phyloP scores from a whole-genome alignment of 495 filamentous ascomycete species.

The Jackrogersella multiformis region DNA sequence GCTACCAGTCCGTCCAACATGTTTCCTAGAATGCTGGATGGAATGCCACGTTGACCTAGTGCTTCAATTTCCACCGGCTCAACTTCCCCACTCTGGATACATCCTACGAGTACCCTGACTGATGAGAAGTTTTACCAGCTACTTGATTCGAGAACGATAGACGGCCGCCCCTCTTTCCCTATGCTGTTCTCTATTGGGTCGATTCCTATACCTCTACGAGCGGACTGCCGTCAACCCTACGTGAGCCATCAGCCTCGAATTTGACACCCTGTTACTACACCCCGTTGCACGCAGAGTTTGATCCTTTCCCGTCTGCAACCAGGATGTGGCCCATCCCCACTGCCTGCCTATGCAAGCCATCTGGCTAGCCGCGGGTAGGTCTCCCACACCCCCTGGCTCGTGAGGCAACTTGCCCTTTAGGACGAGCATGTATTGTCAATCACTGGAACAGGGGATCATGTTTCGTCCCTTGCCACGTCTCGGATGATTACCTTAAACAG shows the following conservation, averaged over 20 bases:
- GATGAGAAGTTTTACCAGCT: conserved; percentile 42
- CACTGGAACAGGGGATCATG: conserved; percentile 49
- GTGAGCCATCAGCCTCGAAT: conserved; percentile 48
- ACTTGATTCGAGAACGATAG: conserved; percentile 43
- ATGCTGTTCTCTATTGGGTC: conserved; percentile 41
- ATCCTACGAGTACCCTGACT: conserved; percentile 47
- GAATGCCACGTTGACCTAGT: conserved; percentile 50
- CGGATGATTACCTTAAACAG: conserved; percentile 41
- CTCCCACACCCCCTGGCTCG: conserved; percentile 25
- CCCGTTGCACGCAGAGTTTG: conserved; percentile 46
- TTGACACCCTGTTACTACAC: conserved; percentile 43
- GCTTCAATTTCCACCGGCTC: conserved; percentile 48
- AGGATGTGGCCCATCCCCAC: conserved; percentile 47
- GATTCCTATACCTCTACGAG: conserved; percentile 27
- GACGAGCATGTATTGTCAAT: conserved; percentile 49
- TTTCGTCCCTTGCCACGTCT: conserved; percentile 47
- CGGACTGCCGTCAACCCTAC: conserved; percentile 36
- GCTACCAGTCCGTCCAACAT: conserved; percentile 45
- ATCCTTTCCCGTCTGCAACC: conserved; percentile 49
- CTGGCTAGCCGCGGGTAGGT: conserved; percentile 48
- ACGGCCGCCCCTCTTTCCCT: conserved; percentile 30
- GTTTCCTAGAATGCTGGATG: conserved; percentile 46
- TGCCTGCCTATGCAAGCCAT: conserved; percentile 49
- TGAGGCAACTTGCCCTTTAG: conserved; percentile 47
- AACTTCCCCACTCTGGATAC: conserved; percentile 47